Evolutionary conservation across 108 stramenopile species (phyloP).

Genomic region (Mayamaea pseudoterrestris): DNA sequence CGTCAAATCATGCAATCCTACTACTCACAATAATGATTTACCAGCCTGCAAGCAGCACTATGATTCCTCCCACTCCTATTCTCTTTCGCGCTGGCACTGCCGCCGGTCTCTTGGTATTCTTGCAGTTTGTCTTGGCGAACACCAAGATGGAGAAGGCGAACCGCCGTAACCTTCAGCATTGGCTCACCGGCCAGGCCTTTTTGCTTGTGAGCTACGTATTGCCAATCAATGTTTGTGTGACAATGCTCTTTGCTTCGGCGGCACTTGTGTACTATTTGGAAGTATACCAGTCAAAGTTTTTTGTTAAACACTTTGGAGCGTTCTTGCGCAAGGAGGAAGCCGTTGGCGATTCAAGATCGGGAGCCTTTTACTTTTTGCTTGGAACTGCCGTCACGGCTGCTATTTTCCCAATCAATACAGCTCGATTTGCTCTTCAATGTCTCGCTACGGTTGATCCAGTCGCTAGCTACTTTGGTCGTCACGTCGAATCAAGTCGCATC

Average conservation of each 20-base stretch:
- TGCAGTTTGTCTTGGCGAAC: neutral
- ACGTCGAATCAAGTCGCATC: slow-evolving; percentile 13
- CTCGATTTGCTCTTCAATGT: slow-evolving; percentile 40
- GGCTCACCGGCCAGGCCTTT: slow-evolving; percentile 36
- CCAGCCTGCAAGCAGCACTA: too few relatives aligned
- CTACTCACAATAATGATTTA: too few relatives aligned
- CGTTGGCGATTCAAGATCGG: slow-evolving; percentile 14
- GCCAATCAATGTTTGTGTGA: slow-evolving; percentile 12
- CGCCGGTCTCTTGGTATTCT: neutral
- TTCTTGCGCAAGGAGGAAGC: slow-evolving; percentile 31
- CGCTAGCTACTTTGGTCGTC: slow-evolving; percentile 41
- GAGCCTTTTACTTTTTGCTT: slow-evolving; percentile 47
- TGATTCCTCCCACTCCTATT: too few relatives aligned
- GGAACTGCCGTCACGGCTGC: slow-evolving; percentile 22
- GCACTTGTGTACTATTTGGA: slow-evolving; percentile 2
- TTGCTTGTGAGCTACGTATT: slow-evolving; percentile 33
- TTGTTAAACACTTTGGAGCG: slow-evolving; percentile 20
- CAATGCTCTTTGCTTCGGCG: slow-evolving; percentile 17
- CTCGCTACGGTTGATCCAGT: slow-evolving; percentile 42
- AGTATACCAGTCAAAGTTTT: slow-evolving; percentile 11
- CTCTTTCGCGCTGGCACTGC: too few relatives aligned
- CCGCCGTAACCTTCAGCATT: slow-evolving; percentile 41
- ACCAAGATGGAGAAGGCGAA: slow-evolving; percentile 17
- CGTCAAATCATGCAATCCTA: too few relatives aligned
- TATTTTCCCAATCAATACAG: slow-evolving; percentile 14